Conservation (phyloP, 1,284 basidiomycete genomes). For the Ustilago vetiveriae region DNA sequence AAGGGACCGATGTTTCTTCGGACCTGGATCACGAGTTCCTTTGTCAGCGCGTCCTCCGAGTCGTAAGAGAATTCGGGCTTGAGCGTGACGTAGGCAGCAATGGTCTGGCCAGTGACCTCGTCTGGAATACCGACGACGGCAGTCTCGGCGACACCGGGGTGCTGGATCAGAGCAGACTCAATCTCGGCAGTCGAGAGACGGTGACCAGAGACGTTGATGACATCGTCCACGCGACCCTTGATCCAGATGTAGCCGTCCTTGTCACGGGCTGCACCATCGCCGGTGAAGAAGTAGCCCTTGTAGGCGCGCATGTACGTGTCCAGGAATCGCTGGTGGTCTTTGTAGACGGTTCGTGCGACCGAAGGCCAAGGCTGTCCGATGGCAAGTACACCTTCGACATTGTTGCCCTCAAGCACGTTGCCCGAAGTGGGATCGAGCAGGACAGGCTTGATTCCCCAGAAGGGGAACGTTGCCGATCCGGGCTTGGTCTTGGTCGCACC, state of each 20-base stretch:
- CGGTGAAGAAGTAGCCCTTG: conserved; percentile 86
- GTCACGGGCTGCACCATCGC: conserved; percentile 93
- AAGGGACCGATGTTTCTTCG: conserved; percentile 73
- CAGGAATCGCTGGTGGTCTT: conserved; percentile 88
- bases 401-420: conserved; percentile 79
- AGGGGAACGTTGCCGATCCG: conserved; percentile 93
- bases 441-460: conserved; percentile 92
- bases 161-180: conserved; percentile 91
- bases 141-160: conserved; percentile 94
- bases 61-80: conserved; percentile 79
- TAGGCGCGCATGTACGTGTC: conserved; percentile 89
- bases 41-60: conserved; percentile 78
- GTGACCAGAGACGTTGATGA: conserved; percentile 80
- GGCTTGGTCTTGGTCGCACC: conserved; percentile 96
- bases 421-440: conserved; percentile 87
- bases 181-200: conserved; percentile 97
- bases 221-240: conserved; percentile 93
- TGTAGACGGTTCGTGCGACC: conserved; percentile 91
- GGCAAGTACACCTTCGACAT: conserved; percentile 89
- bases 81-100: conserved; percentile 70
- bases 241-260: conserved; percentile 90
- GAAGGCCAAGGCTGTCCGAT: conserved; percentile 92
- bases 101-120: conserved; percentile 66
- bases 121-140: conserved; percentile 70
- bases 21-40: conserved; percentile 93